phyloP scores from a whole-genome alignment of 2,329 filamentous ascomycete genomes.

The Blastomyces parvus region DNA sequence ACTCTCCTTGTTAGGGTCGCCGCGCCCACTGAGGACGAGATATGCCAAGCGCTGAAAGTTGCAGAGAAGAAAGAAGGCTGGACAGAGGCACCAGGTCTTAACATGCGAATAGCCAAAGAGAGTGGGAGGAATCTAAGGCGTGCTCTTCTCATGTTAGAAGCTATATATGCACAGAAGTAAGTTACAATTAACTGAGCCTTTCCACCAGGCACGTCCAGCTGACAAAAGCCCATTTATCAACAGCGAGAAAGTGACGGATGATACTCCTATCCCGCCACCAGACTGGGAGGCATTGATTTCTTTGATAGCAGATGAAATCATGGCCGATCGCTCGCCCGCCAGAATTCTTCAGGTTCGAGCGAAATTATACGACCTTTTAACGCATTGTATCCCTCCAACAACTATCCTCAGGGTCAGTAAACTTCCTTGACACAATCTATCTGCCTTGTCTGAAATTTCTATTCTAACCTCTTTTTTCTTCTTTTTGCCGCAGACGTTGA shows the following conservation, averaged over 20 bases:
- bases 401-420: constrained; percentile 67
- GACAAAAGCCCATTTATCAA: neutral
- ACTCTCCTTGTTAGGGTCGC: constrained; percentile 86
- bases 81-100: constrained; percentile 63
- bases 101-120: constrained; percentile 77
- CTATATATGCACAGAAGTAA: constrained; percentile 94
- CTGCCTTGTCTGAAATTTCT: neutral
- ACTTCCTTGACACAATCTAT: neutral
- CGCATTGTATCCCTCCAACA: constrained; percentile 92
- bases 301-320: constrained; percentile 84
- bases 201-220: neutral
- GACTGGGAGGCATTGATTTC: constrained; percentile 93
- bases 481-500: constrained; percentile 53
- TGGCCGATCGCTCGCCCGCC: constrained; percentile 84
- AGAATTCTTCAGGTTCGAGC: constrained; percentile 79
- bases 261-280: constrained; percentile 81
- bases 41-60: constrained; percentile 60
- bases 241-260: constrained; percentile 83
- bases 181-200: constrained; percentile 1
- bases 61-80: constrained; percentile 75
- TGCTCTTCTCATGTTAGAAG: constrained; percentile 92
- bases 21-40: constrained; percentile 76
- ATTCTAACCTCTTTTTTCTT: constrained; percentile 2
- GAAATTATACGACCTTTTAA: constrained; percentile 93
- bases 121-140: constrained; percentile 84